These are phyloP conservation scores for Discostella stelligera DNA, from an alignment of 352 stramenopile species.

Conservation along the genomic window DNA sequence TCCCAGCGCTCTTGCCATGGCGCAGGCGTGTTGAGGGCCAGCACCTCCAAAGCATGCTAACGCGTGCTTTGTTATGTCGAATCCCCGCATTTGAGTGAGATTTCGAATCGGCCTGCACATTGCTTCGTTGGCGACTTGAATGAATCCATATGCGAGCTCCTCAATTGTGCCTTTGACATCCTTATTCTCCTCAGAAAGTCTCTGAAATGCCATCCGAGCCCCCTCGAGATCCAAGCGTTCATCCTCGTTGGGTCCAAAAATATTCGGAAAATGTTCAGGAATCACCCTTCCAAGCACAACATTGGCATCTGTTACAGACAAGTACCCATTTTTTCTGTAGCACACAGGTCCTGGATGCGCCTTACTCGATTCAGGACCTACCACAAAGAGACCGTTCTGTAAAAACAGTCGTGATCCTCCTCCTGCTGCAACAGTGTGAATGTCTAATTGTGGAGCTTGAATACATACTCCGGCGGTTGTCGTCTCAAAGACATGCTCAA, in stretches of 20 bases:
- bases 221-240: slow-evolving; percentile 94
- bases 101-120: slow-evolving; percentile 99
- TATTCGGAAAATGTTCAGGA: slow-evolving; percentile 96
- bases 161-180: slow-evolving; percentile 73
- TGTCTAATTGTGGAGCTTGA: slow-evolving; percentile 95
- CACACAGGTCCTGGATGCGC: slow-evolving; percentile 93
- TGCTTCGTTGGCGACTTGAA: slow-evolving; percentile 97
- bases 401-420: slow-evolving; percentile 96
- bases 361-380: slow-evolving; percentile 95
- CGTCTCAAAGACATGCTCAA: slow-evolving; percentile 98
- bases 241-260: slow-evolving; percentile 97
- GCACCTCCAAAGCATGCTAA: slow-evolving; percentile 98
- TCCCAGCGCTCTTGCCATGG: slow-evolving; percentile 89
- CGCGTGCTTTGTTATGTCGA: slow-evolving; percentile 81
- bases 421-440: slow-evolving; percentile 97
- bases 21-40: slow-evolving; percentile 95
- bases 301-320: slow-evolving; percentile 98
- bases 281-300: slow-evolving; percentile 96
- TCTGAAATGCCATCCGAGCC: slow-evolving; percentile 89
- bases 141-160: slow-evolving; percentile 96
- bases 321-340: slow-evolving; percentile 97
- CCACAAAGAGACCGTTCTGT: slow-evolving; percentile 94
- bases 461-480: slow-evolving; percentile 97
- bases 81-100: slow-evolving; percentile 90
- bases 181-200: slow-evolving; percentile 82